Conservation (phyloP, 768 basidiomycete species). For the Lepiota brunneoincarnata region DNA sequence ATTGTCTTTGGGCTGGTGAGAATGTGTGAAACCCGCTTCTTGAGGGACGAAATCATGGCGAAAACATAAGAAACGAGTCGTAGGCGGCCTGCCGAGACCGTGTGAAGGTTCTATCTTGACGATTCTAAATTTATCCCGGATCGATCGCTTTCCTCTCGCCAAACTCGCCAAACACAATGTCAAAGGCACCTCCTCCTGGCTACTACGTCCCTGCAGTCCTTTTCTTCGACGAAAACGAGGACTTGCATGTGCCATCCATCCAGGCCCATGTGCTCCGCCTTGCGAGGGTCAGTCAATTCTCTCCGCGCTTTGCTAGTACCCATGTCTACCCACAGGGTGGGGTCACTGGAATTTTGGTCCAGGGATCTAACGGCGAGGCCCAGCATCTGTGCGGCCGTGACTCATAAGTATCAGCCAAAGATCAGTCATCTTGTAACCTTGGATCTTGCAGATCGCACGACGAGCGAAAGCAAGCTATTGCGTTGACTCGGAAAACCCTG, state of each 20-base stretch:
- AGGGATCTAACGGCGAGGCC: constrained; percentile 76
- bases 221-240: constrained; percentile 67
- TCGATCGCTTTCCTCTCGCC: constrained; percentile 7
- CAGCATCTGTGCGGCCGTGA: constrained; percentile 49
- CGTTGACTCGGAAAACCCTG: constrained; percentile 65
- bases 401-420: background rate
- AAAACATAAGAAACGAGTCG: constrained; percentile 8
- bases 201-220: constrained; percentile 79
- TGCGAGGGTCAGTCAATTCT: constrained; percentile 50
- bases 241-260: constrained; percentile 66
- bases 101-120: background rate
- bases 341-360: constrained; percentile 68
- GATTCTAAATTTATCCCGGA: background rate
- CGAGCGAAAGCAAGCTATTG: constrained; percentile 63
- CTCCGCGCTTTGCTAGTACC: constrained; percentile 11
- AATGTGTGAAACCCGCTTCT: constrained; percentile 32
- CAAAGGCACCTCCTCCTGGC: constrained; percentile 57
- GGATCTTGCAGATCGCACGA: constrained; percentile 47
- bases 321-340: constrained; percentile 50
- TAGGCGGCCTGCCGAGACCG: constrained; percentile 6
- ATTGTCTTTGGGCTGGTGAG: constrained; percentile 40
- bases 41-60: constrained; percentile 43
- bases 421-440: background rate
- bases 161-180: constrained; percentile 18
- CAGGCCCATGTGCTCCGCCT: constrained; percentile 70